phyloP scores from a whole-genome alignment of 2,329 filamentous ascomycete species.

The Penicillium freii region DNA sequence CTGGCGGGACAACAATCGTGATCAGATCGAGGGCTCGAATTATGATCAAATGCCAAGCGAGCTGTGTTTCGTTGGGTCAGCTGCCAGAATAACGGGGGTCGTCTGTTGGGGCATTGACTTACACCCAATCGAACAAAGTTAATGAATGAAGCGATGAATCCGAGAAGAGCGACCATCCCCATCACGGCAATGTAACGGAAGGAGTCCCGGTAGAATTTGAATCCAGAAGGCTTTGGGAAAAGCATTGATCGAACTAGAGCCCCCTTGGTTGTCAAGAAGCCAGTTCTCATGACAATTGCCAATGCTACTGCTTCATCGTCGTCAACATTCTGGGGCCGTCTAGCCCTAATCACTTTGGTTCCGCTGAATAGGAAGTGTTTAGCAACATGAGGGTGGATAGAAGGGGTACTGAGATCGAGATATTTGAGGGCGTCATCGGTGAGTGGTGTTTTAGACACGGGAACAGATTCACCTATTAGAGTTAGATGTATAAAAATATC shows the following conservation, averaged over 20 bases:
- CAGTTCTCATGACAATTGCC: conserved; percentile 87
- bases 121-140: conserved; percentile 82
- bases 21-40: conserved; percentile 91
- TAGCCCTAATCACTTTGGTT: conserved; percentile 88
- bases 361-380: conserved; percentile 92
- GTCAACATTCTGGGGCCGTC: conserved; percentile 80
- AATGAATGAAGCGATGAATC: conserved; percentile 85
- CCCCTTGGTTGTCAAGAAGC: conserved; percentile 97
- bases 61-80: conserved; percentile 35
- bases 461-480: conserved; percentile 77
- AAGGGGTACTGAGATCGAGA: conserved; percentile 76
- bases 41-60: conserved; percentile 87
- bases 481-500: conserved; percentile 18
- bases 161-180: conserved; percentile 78
- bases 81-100: background rate
- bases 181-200: conserved; percentile 98
- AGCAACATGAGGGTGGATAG: conserved; percentile 77
- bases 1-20: conserved; percentile 95
- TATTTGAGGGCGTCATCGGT: conserved; percentile 73
- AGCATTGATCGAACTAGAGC: conserved; percentile 95
- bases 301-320: conserved; percentile 87
- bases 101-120: conserved; percentile 23
- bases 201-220: conserved; percentile 97
- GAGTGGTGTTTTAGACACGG: conserved; percentile 86
- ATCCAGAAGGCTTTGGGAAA: conserved; percentile 95